Base-by-base conservation (phyloP, 129 eudicot species). In the Pseudognaphalium luteoalbum region DNA sequence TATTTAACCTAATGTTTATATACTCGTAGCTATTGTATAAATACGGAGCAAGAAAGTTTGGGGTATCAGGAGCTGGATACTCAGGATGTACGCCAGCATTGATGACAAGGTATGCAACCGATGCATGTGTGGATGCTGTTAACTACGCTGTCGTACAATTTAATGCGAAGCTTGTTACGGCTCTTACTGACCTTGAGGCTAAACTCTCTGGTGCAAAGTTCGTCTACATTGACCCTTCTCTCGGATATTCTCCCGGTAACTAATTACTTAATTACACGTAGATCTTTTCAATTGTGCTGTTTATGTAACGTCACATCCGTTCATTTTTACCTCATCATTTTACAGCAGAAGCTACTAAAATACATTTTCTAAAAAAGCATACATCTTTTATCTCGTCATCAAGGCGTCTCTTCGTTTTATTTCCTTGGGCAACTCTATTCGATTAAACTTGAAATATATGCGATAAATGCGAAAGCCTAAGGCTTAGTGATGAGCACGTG, bases 1-100 rank as follows among this genome's bases (percentile, higher is more conserved):
- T 25, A 25, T 0, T 25, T 25, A 25, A 25, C 28, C 28, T 25
- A 25, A 25, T 25, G 28, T 25, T 25, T 32, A 32, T 32, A 1
- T 4, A n/a, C 21, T 63, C 17, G 59, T 76, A 86, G 91, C 60
- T 16, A 28, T 32, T 87, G 61, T 68, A 84, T 25, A 30, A 56
- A 9, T 59, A 29, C 56, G 88, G 91, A 70, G 88, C 91, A 44
- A 87, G 86, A 78, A 87, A 66, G 78, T 75, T 84, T 66, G 88
- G 65, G 19, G n/a, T 87, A 37, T 44, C 75, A 11, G 88, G 83
- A 62, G 77, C 80, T 33, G 86, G 82, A 37, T 78, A 78, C 56
- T 2, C 73, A 1, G 88, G 86, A 16, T 87, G 88, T 25, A 28
- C 79, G 12, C 86, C 84, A 3, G 79, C 78, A 17, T 79, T 75